Percentiles rank a stretch among this genome's conserved stretches.
These are phyloP conservation scores for Phytophthora citrophthora DNA, from an alignment of 352 stramenopile genomes.

Conservation along the genomic window DNA sequence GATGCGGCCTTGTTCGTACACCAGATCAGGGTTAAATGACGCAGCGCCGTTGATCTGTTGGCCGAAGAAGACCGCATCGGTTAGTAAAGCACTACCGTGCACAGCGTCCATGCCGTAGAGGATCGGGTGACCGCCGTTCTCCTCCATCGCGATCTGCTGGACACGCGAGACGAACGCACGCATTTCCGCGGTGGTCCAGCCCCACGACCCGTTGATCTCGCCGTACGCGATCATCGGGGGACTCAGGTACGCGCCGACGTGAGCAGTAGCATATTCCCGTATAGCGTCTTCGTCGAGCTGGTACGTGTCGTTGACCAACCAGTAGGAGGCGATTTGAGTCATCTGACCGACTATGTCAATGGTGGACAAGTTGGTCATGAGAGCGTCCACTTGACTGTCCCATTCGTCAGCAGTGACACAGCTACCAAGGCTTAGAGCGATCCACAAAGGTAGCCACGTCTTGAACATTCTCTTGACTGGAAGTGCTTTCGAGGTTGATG, in stretches of 20 bases:
- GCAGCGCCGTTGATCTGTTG: constrained; percentile 85
- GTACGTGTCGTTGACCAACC: constrained; percentile 44
- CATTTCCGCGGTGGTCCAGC: constrained; percentile 48
- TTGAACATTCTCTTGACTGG: neutral
- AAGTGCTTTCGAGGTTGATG: neutral
- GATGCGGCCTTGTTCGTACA: constrained; percentile 54
- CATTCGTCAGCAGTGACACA: constrained; percentile 4
- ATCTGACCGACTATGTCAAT: neutral
- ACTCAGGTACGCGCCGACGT: constrained; percentile 86
- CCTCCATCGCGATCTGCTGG: constrained; percentile 59
- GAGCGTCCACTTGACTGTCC: constrained; percentile 1
- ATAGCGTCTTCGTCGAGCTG: constrained; percentile 54
- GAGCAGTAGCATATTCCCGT: constrained; percentile 42
- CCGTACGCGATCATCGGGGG: constrained; percentile 32
- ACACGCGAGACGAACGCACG: constrained; percentile 54
- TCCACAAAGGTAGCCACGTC: neutral
- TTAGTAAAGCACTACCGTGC: constrained; percentile 82
- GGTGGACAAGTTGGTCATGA: neutral
- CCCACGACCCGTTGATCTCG: constrained; percentile 20
- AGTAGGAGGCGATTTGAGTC: constrained; percentile 71
- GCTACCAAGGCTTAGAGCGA: neutral
- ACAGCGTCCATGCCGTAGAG: constrained; percentile 87
- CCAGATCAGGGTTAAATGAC: constrained; percentile 78
- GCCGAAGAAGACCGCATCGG: constrained; percentile 69
- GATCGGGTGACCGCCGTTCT: constrained; percentile 47